phyloP scores from a whole-genome alignment of 2,329 filamentous ascomycete genomes.

The Botrytis medusae region DNA sequence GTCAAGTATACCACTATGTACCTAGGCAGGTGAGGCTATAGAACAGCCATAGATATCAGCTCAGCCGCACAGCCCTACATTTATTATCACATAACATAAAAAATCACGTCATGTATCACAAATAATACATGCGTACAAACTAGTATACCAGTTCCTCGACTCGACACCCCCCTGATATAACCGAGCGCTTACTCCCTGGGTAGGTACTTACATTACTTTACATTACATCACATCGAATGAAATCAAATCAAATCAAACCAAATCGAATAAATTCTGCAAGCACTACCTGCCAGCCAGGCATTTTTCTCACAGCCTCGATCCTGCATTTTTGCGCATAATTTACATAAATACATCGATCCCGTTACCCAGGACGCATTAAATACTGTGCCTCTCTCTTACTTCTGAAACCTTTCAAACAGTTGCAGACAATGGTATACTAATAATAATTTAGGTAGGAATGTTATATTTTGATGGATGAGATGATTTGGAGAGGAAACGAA shows the following conservation, averaged over 20 bases:
- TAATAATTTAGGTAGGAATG: neutral
- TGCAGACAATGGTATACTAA: neutral
- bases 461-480: neutral
- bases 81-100: too few species aligned
- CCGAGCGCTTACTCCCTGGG: neutral
- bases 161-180: neutral
- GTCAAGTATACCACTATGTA: too few species aligned
- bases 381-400: neutral
- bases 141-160: neutral
- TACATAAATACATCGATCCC: neutral
- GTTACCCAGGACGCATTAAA: neutral
- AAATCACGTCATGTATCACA: neutral
- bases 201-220: too few species aligned
- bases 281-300: neutral
- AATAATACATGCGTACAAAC: neutral
- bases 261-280: neutral
- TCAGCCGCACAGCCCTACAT: neutral
- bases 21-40: too few species aligned
- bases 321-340: neutral
- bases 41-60: neutral
- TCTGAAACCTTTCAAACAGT: neutral
- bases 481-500: neutral
- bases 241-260: too few species aligned
- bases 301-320: neutral
- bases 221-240: too few species aligned